Evolutionary conservation across 495 filamentous ascomycete species (phyloP), one percentile per base, ranked within the genome.

Genomic region (Chaetomidium leptoderma): DNA sequence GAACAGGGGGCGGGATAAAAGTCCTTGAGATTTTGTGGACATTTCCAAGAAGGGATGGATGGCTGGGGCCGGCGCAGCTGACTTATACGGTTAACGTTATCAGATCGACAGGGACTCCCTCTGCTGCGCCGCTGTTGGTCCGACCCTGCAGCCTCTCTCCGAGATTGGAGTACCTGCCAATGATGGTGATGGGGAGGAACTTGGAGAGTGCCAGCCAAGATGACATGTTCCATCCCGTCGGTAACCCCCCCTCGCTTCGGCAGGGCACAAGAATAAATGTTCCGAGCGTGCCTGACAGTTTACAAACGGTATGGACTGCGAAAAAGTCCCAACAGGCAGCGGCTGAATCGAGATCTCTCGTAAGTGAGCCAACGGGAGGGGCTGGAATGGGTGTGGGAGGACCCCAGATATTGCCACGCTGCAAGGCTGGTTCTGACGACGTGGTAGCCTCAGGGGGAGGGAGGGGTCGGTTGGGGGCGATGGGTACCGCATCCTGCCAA

Each of bases 401-500:
- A 35, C 11, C n/a, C 33, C 32, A n/a, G 19, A 36, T 17, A 24
- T 24, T 50, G 33, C 49, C 23, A 39, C 32, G 30, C 32, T 50
- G 47, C 39, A 42, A 42, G 32, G 47, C 47, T 50, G 47, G 45
- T 5, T 26, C 32, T 32, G 27, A 48, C 17, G 46, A 19, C 29
- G 23, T 49, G 29, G 30, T 19, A n/a, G n/a, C n/a, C n/a, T n/a
- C n/a, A n/a, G n/a, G 39, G 9, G 40, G 40, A 23, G 40, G 40
- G 21, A 36, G 14, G 26, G 16, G 26, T 11, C 10, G 13, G 52
- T 32, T 26, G 19, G 52, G 39, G 40, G 40, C 30, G n/a, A 16
- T 21, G 52, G 52, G 52, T 45, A 55, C 39, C 11, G 52, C 26
- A 45, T 45, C 39, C 52, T 33, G 37, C 37, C 27, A 54, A 24